Evolutionary conservation across 2,329 filamentous ascomycete species (phyloP).

Genomic region (Iodosphaeria phyllophila): DNA sequence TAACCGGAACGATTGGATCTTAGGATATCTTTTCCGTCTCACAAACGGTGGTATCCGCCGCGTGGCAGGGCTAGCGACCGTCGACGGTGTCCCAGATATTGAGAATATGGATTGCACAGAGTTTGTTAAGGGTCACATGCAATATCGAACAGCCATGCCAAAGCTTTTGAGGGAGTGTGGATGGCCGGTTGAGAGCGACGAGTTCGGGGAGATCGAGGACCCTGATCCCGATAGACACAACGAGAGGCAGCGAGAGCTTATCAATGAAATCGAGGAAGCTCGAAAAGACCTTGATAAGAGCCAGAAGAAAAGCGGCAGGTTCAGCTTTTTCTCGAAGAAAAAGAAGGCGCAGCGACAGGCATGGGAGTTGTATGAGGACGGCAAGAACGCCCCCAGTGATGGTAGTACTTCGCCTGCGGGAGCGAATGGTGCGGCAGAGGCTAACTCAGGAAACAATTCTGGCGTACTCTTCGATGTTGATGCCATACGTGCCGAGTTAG

Average conservation of each 20-base stretch:
- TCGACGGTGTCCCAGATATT: slow-evolving; percentile 59
- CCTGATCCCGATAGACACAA: slow-evolving; percentile 88
- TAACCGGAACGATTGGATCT: slow-evolving; percentile 89
- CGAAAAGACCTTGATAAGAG: slow-evolving; percentile 67
- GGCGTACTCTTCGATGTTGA: slow-evolving; percentile 87
- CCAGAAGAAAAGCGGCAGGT: slow-evolving; percentile 32
- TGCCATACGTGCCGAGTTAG: slow-evolving; percentile 74
- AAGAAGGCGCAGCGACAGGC: slow-evolving; percentile 68
- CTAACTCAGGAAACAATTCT: slow-evolving; percentile 30
- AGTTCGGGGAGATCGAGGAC: slow-evolving; percentile 93
- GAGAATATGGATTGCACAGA: slow-evolving; percentile 85
- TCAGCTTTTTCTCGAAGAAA: slow-evolving; percentile 61
- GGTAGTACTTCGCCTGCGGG: no score
- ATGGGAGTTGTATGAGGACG: slow-evolving; percentile 87
- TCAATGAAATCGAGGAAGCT: slow-evolving; percentile 92
- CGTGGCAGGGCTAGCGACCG: slow-evolving; percentile 63
- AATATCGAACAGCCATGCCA: slow-evolving; percentile 87
- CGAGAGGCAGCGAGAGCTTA: slow-evolving; percentile 75
- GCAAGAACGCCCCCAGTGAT: slow-evolving; percentile 20
- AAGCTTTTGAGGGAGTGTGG: slow-evolving; percentile 70
- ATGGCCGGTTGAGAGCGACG: slow-evolving; percentile 80
- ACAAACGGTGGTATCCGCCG: slow-evolving; percentile 83
- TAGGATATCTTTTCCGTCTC: slow-evolving; percentile 87
- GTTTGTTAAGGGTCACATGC: slow-evolving; percentile 82
- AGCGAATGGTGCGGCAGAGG: slow-evolving; percentile 17